Evolutionary conservation across 805 yeast genomes (phyloP).

Genomic region (Millerago galiae): DNA sequence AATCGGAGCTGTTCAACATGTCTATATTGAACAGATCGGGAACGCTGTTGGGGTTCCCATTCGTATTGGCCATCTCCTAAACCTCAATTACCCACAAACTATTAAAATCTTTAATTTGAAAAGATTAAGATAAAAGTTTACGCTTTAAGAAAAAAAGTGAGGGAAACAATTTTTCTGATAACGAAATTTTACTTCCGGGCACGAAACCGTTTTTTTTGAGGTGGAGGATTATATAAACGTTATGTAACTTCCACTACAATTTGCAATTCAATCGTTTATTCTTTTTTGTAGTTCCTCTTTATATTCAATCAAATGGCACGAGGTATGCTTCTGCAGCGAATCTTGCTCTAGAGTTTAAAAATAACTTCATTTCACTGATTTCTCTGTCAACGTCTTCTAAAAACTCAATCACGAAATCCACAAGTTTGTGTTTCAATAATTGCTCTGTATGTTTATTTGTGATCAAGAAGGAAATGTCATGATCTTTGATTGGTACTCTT

Average conservation of each 20-base stretch:
- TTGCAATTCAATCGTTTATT: too few relatives aligned
- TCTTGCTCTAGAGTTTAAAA: slow-evolving; percentile 95
- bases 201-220: background rate
- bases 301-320: slow-evolving; percentile 66
- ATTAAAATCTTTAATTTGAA: background rate
- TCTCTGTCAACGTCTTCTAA: slow-evolving; percentile 99
- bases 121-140: background rate
- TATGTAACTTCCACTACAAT: background rate
- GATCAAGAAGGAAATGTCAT: slow-evolving; percentile 86
- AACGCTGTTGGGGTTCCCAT: background rate
- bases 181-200: background rate
- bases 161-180: background rate
- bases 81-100: background rate
- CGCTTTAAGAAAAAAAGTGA: too few relatives aligned
- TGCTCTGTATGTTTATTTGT: slow-evolving; percentile 94
- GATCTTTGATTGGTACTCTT: slow-evolving; percentile 84
- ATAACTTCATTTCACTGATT: slow-evolving; percentile 96
- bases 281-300: background rate
- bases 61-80: background rate
- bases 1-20: slow-evolving; percentile 14
- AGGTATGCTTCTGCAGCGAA: slow-evolving; percentile 95
- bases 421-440: slow-evolving; percentile 91
- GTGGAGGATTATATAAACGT: too few relatives aligned
- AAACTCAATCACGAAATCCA: slow-evolving; percentile 94
- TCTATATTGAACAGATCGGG: slow-evolving; percentile 16